A percentile compares a stretch with the other conserved stretches of the same genome.
phyloP scores from a whole-genome alignment of 345 rosid species.

The Murraya koenigii region DNA sequence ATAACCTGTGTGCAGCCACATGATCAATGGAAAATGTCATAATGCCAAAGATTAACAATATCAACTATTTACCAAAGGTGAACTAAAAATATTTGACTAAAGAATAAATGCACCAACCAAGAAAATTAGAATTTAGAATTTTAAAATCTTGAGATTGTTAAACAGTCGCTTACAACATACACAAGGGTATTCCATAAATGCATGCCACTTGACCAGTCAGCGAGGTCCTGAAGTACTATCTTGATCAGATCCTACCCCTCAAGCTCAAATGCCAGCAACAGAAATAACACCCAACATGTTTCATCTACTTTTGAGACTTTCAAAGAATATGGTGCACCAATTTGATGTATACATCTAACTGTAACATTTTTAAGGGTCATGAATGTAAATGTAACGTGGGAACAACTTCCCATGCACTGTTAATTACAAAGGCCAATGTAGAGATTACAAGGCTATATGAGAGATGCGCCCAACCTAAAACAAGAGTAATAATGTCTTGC shows the following conservation, averaged over 20 bases:
- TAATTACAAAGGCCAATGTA: too few species aligned
- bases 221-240: not conserved
- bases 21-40: constrained; percentile 2
- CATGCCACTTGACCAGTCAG: not conserved
- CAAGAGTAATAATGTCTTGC: not conserved
- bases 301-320: not conserved
- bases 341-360: not conserved
- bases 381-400: not conserved
- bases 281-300: not conserved
- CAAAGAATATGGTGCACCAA: not conserved
- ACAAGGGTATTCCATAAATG: not conserved
- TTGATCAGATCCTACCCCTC: not conserved
- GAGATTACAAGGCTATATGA: not conserved
- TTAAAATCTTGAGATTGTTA: not conserved
- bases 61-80: not conserved
- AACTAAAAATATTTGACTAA: not conserved
- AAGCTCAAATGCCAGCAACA: not conserved
- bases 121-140: not conserved
- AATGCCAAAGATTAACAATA: not conserved
- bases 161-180: not conserved
- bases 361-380: not conserved
- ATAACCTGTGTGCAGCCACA: constrained; percentile 58
- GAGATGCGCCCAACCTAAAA: not conserved
- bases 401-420: not conserved
- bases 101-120: not conserved